Evolutionary conservation across 1,284 basidiomycete species (phyloP), one percentile per base, ranked within the genome.

Genomic region (Ganoderma meredithae): DNA sequence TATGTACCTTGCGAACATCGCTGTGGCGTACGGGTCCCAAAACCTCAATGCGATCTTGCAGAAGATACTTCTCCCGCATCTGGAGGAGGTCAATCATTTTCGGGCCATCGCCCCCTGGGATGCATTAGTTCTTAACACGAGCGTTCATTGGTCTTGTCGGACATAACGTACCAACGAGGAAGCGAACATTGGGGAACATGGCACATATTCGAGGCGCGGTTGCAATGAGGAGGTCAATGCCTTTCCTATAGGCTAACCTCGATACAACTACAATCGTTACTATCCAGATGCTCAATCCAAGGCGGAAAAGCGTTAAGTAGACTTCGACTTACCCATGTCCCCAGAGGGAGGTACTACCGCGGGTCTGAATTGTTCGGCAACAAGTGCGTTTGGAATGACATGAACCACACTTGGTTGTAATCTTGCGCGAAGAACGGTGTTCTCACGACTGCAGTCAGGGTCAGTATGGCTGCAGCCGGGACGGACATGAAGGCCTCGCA

Each of bases 201-300:
- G 86, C 86, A 76, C 98, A 99, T 66, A 99, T 93, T 33, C 90
- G 87, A 0, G 97, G 98, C 0, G 96, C 95, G 0, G 95, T 93
- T 0, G 95, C 95, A 0, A 99, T 93, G 19, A 99, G 88, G 3
- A 99, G 87, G 77, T 99, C 98, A 68, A 99, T 93, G 1, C 98
- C 98, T 82, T 99, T 99, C 56, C 98, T 89, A 77, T 99, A 99
- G 0, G 95, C 96, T 39, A 99, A 83, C n/a, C 98, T 90, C 10
- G 96, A 95, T n/a, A 99, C 82, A 27, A 98, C 90, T 10, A 99
- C 92, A 61, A 99, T 95, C 0, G 94, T 98, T 69, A 99, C 95
- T 97, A 22, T 72, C 1, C 13, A 6, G 39, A 3, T 7, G 7
- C 1, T 62, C 22, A 62, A 43, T 15, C 19, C 25, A 49, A 25